These are phyloP conservation scores for Penicillium occitanis DNA, from an alignment of 2,329 filamentous ascomycete genomes.

Conservation along the genomic window DNA sequence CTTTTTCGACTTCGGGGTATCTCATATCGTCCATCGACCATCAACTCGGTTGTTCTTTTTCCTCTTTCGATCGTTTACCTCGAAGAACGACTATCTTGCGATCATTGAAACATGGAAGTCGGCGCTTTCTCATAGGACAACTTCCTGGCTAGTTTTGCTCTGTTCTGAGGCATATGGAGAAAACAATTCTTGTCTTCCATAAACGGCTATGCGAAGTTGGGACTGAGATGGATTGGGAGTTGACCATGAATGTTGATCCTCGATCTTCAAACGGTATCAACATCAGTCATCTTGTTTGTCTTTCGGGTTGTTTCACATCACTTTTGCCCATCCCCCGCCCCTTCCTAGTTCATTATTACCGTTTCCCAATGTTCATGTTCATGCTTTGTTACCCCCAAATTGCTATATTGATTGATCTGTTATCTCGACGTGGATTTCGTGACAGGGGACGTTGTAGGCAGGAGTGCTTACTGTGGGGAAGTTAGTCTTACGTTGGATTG, in stretches of 20 bases:
- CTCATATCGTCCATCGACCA: neutral
- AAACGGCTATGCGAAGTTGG: constrained; percentile 20
- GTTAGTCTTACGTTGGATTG: constrained; percentile 7
- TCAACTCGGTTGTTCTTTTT: neutral
- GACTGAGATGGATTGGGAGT: constrained; percentile 20
- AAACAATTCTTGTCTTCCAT: constrained; percentile 8
- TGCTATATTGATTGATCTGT: constrained; percentile 10
- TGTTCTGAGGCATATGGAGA: constrained; percentile 20
- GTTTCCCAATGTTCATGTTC: neutral
- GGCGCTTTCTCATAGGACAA: constrained; percentile 18
- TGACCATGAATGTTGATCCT: constrained; percentile 13
- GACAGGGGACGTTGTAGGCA: constrained; percentile 7
- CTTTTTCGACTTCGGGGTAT: neutral
- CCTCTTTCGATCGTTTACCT: constrained; percentile 6
- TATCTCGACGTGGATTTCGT: constrained; percentile 12
- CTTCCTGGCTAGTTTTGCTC: constrained; percentile 22
- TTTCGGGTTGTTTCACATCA: constrained; percentile 3
- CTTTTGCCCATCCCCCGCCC: neutral
- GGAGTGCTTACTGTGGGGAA: constrained; percentile 6
- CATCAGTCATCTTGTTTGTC: neutral
- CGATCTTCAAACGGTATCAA: neutral
- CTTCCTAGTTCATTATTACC: neutral
- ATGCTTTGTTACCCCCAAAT: neutral
- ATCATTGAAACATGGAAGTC: constrained; percentile 19
- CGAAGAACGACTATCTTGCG: constrained; percentile 10